Percentiles rank a stretch among this genome's conserved stretches.
Conservation (phyloP, 2,329 filamentous ascomycete species). For the Penicillium sp. region DNA sequence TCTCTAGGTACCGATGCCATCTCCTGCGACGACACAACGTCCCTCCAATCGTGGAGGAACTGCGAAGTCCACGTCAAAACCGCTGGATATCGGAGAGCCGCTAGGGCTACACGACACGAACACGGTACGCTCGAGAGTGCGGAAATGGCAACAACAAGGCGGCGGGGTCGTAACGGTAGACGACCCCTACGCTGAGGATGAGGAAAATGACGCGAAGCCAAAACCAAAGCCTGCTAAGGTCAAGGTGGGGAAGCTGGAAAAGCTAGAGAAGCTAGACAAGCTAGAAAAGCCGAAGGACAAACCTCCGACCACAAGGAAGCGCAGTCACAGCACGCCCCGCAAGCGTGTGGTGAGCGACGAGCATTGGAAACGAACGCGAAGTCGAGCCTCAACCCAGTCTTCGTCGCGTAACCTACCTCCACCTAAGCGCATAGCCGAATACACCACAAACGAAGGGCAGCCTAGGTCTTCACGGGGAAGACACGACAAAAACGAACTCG, state of each 20-base stretch:
- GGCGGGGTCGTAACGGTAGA: constrained; percentile 57
- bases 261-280: constrained; percentile 22
- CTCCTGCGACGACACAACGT: constrained; percentile 32
- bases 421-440: constrained; percentile 38
- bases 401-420: constrained; percentile 34
- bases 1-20: constrained; percentile 32
- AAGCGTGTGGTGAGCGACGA: constrained; percentile 90
- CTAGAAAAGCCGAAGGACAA: constrained; percentile 13
- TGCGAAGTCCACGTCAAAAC: constrained; percentile 49
- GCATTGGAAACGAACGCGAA: constrained; percentile 60
- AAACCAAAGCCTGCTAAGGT: constrained; percentile 17
- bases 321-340: constrained; percentile 59
- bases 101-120: constrained; percentile 53
- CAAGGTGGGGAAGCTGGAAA: constrained; percentile 23
- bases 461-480: constrained; percentile 22
- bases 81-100: constrained; percentile 42
- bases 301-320: constrained; percentile 23
- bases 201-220: constrained; percentile 26
- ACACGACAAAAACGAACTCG: constrained; percentile 22
- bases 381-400: constrained; percentile 36
- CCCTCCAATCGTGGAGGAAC: constrained; percentile 45
- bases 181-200: constrained; percentile 52
- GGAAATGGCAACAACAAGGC: constrained; percentile 73
- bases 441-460: constrained; percentile 28
- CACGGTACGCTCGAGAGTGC: constrained; percentile 69